These are phyloP conservation scores for Melampsora americana DNA, from an alignment of 1,284 basidiomycete genomes.

Conservation along the genomic window DNA sequence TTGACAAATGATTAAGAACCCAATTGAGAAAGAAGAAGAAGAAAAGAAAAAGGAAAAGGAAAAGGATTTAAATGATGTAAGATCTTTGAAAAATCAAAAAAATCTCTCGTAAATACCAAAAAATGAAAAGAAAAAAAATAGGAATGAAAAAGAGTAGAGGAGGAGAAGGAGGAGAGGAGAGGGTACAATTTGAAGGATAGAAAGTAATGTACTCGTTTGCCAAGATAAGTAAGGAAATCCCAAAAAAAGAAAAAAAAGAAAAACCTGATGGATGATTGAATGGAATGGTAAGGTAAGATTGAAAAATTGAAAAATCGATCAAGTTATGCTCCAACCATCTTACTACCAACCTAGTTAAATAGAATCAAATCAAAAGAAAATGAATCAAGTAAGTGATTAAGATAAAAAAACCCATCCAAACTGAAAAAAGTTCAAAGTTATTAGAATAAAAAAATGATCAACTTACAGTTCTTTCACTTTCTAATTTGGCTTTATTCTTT, in stretches of 20 bases:
- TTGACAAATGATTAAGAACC: no score
- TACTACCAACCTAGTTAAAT: conserved; percentile 22
- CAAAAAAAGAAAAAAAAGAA: neutral
- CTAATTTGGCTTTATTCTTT: conserved; percentile 57
- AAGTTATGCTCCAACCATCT: conserved; percentile 36
- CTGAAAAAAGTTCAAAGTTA: no score
- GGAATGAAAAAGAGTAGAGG: no score
- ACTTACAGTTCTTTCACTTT: conserved; percentile 55
- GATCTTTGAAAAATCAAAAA: no score
- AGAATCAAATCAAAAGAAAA: neutral
- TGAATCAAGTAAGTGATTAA: neutral
- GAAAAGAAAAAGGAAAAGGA: no score
- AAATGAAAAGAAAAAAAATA: no score
- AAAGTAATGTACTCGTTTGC: no score
- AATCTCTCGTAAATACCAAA: no score
- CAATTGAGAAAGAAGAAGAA: no score
- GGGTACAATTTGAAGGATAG: neutral
- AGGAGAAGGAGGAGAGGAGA: no score
- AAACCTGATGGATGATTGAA: neutral
- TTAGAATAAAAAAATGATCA: no score
- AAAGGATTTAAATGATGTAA: no score
- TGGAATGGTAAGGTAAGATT: neutral
- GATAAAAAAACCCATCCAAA: neutral
- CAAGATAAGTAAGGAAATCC: conserved; percentile 3
- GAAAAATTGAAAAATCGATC: neutral